Percentiles rank a stretch among this genome's conserved stretches.
Conservation (phyloP, 129 eudicot species). For the Pulicaria dysenterica region DNA sequence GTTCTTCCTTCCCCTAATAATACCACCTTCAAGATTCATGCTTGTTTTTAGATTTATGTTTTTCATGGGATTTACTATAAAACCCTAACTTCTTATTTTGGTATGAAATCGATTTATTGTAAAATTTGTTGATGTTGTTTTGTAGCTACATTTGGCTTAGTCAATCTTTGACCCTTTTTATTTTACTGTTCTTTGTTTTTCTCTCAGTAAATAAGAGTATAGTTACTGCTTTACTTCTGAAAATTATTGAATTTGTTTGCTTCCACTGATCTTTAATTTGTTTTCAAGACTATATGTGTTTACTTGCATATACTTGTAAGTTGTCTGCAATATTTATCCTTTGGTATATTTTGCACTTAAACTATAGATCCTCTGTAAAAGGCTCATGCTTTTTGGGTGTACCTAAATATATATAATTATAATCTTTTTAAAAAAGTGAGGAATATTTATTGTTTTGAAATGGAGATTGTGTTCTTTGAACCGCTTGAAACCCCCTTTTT, state of each 20-base stretch:
- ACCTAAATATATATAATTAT: background rate
- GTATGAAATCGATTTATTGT: conserved; percentile 3
- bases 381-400: conserved; percentile 26
- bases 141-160: conserved; percentile 24
- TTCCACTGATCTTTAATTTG: background rate
- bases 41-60: background rate
- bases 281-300: conserved; percentile 10
- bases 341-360: background rate
- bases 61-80: conserved; percentile 21
- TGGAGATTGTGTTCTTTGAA: conserved; percentile 11
- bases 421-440: too few species aligned
- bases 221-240: conserved; percentile 7
- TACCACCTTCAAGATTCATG: background rate
- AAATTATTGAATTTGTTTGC: background rate
- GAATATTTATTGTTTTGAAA: background rate
- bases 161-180: conserved; percentile 9
- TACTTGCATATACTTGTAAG: background rate
- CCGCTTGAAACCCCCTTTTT: conserved; percentile 16
- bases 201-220: background rate
- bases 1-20: background rate
- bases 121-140: conserved; percentile 24
- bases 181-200: conserved; percentile 3
- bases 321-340: background rate
- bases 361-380: background rate
- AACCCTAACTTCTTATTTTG: conserved; percentile 28